A percentile compares a stretch with the other conserved stretches of the same genome.
Evolutionary conservation across 2,329 filamentous ascomycete genomes (phyloP).

Genomic region (Didymella exigua): DNA sequence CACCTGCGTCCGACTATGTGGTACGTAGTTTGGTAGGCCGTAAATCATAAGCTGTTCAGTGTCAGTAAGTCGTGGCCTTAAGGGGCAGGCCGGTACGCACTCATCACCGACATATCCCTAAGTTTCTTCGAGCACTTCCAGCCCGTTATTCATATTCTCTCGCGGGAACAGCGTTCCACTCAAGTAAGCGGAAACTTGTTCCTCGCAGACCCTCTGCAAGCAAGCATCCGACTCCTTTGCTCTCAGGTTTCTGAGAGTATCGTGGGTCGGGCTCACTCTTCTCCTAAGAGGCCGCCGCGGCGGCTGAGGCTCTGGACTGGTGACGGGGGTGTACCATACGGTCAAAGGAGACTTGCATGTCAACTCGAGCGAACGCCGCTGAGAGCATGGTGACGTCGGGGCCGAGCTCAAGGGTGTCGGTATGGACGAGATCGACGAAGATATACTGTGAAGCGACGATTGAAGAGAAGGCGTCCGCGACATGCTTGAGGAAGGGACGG

Average conservation of each 20-base stretch:
- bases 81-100: not conserved
- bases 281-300: constrained; percentile 22
- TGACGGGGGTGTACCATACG: constrained; percentile 10
- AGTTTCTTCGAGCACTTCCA: not conserved
- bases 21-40: not conserved
- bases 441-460: constrained; percentile 11
- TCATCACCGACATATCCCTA: not conserved
- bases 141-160: not conserved
- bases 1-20: not conserved
- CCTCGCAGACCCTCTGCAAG: constrained; percentile 40
- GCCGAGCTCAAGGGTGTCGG: constrained; percentile 7
- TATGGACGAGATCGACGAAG: constrained; percentile 6
- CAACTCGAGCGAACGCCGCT: constrained; percentile 6
- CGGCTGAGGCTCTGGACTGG: constrained; percentile 17
- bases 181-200: constrained; percentile 38
- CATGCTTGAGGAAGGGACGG: not conserved
- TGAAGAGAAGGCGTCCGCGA: constrained; percentile 7
- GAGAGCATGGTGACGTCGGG: constrained; percentile 8
- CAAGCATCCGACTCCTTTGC: constrained; percentile 44
- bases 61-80: not conserved
- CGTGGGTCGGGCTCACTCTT: constrained; percentile 17
- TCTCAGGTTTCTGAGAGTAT: constrained; percentile 40
- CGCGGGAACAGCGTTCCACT: constrained; percentile 30
- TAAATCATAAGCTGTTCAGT: not conserved
- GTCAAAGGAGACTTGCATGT: constrained; percentile 9